Conservation (phyloP, 1,284 basidiomycete genomes). For the Pseudozyma hubeiensis region DNA sequence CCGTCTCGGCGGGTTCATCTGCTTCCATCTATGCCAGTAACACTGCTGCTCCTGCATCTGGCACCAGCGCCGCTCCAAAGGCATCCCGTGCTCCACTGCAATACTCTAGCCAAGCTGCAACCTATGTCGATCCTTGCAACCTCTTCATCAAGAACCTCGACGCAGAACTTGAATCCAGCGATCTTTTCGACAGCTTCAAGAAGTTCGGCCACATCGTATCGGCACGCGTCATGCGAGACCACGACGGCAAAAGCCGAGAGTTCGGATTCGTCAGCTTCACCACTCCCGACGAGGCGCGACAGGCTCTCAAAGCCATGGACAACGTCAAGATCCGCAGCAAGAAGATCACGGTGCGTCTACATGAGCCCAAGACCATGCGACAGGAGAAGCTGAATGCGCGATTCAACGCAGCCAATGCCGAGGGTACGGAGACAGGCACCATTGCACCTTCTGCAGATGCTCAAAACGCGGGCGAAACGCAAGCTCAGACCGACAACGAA, state of each 20-base stretch:
- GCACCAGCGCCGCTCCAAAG: constrained; percentile 16
- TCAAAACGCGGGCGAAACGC: constrained; percentile 3
- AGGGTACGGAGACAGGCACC: constrained; percentile 6
- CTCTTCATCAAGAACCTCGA: constrained; percentile 66
- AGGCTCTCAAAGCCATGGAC: constrained; percentile 80
- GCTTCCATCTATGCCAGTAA: constrained; percentile 49
- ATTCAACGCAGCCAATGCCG: constrained; percentile 69
- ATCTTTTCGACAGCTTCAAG: constrained; percentile 56
- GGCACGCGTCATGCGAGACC: constrained; percentile 92
- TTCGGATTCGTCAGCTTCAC: constrained; percentile 92
- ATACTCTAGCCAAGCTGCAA: constrained; percentile 55
- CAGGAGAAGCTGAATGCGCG: constrained; percentile 86
- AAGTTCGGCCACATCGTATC: constrained; percentile 71
- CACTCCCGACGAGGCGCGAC: constrained; percentile 72
- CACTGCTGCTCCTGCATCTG: constrained; percentile 7
- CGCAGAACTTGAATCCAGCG: constrained; percentile 45
- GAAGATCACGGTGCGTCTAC: constrained; percentile 83
- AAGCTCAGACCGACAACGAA: constrained; percentile 73
- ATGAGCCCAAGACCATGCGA: constrained; percentile 87
- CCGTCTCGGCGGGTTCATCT: constrained; percentile 44
- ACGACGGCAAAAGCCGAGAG: constrained; percentile 82
- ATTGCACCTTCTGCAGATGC: constrained; percentile 1
- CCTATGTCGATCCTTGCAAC: constrained; percentile 63
- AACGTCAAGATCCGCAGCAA: constrained; percentile 71
- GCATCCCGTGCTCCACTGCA: constrained; percentile 35